phyloP scores from a whole-genome alignment of 495 filamentous ascomycete genomes.

The Corynascus novoguineensis region DNA sequence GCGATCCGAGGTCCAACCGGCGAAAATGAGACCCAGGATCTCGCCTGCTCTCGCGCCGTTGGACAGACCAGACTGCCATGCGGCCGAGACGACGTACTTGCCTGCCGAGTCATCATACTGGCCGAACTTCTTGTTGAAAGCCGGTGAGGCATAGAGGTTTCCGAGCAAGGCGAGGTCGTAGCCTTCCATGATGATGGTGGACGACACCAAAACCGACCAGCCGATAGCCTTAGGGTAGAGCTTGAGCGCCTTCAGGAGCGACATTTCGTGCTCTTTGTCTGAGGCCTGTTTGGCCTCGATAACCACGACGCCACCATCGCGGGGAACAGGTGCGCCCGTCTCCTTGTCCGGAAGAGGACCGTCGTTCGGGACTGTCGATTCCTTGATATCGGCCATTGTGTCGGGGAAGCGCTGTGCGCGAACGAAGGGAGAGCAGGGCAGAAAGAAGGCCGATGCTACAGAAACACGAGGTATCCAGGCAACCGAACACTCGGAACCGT shows the following conservation, averaged over 20 bases:
- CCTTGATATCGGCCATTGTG: background rate
- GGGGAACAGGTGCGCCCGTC: background rate
- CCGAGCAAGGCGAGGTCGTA: conserved; percentile 43
- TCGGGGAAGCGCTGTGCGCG: background rate
- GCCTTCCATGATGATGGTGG: conserved; percentile 53
- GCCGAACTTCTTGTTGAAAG: conserved; percentile 34
- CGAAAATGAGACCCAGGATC: conserved; percentile 35
- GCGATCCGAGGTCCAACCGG: conserved; percentile 31
- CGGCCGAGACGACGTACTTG: conserved; percentile 31
- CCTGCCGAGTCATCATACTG: conserved; percentile 16
- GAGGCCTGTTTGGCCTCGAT: conserved; percentile 30
- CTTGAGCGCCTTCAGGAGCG: conserved; percentile 34
- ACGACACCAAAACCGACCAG: conserved; percentile 48
- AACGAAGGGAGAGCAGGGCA: background rate
- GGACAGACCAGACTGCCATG: conserved; percentile 34
- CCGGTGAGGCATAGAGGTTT: conserved; percentile 32
- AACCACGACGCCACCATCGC: conserved; percentile 1
- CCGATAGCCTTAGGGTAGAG: conserved; percentile 44
- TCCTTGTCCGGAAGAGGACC: background rate
- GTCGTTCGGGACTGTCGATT: background rate
- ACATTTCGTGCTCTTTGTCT: conserved; percentile 37
- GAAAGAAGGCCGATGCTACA: background rate
- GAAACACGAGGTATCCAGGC: background rate
- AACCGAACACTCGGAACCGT: background rate
- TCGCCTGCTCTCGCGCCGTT: conserved; percentile 35